Evolutionary conservation across 768 basidiomycete genomes (phyloP), one percentile per base, ranked within the genome.

Genomic region (Favolaschia claudopus): DNA sequence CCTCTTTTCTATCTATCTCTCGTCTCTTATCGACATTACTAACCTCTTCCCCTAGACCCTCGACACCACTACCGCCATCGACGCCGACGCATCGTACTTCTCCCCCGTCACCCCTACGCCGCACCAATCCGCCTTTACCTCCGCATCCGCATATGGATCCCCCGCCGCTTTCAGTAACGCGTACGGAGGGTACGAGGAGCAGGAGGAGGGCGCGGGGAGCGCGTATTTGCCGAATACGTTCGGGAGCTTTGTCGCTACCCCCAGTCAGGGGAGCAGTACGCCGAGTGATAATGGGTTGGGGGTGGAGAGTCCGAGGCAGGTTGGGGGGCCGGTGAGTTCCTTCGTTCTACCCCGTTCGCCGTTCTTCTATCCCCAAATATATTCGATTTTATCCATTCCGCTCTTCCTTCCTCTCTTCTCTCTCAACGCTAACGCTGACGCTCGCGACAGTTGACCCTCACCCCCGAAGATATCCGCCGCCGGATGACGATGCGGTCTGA

Each of bases 381-480:
- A 34, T n/a, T 36, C 34, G 34, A 65, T 58, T n/a, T n/a, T 39
- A 69, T 67, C 29, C 55, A 60, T 44, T 42, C 58, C 19, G 54
- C 55, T 31, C 71, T 44, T 7, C 61, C 38, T 55, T 67, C 60
- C 1, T 53, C 63, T 6, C 60, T 82, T 55, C 73, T 72, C 2
- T 79, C 78, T 0, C n/a, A n/a, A n/a, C n/a, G n/a, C n/a, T n/a
- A n/a, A n/a, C n/a, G n/a, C n/a, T n/a, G n/a, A n/a, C n/a, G n/a
- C n/a, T n/a, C n/a, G n/a, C 72, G 73, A 13, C 80, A 82, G 20
- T 57, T 82, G 32, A 76, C 78, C 10, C 72, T 84, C 32, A 87
- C 82, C 1, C 72, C 82, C 0, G 89, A 89, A 24, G 89, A 89
- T 64, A 91, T 91, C 53, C 72, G 77, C 12, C 80, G 83, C 2